Conservation (phyloP, 495 filamentous ascomycete genomes). For the Lepraria neglecta region DNA sequence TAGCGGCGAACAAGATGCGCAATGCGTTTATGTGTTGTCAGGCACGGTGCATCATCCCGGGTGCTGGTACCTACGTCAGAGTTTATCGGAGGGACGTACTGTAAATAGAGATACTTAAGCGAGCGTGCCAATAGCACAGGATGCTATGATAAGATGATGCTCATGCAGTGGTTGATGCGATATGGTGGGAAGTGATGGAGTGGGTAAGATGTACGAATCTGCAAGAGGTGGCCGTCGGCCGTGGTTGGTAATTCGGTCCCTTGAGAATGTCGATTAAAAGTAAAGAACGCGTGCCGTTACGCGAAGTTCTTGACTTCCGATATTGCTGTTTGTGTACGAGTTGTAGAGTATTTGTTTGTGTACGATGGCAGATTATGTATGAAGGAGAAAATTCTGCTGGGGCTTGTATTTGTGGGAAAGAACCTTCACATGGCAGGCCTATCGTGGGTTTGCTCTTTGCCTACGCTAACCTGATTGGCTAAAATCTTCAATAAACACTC, state of each 20-base stretch:
- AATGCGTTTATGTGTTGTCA: constrained; percentile 10
- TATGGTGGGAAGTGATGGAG: constrained; percentile 10
- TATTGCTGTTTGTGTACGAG: neutral
- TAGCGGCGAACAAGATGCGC: neutral
- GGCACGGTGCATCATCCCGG: constrained; percentile 5
- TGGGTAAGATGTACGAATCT: neutral
- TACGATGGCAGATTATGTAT: neutral
- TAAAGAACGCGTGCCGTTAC: constrained; percentile 26
- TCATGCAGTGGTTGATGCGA: neutral
- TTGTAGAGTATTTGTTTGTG: neutral
- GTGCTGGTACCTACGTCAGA: constrained; percentile 24
- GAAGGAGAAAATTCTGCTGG: neutral
- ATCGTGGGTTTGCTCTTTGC: constrained; percentile 13
- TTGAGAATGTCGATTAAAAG: constrained; percentile 19
- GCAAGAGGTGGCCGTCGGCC: constrained; percentile 1
- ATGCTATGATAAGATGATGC: constrained; percentile 8
- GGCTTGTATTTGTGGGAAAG: neutral
- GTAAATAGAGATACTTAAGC: constrained; percentile 18
- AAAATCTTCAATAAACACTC: constrained; percentile 19
- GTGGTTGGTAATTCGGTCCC: constrained; percentile 21
- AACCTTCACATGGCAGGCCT: neutral
- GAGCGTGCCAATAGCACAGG: neutral
- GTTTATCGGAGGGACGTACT: constrained; percentile 20
- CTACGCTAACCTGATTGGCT: constrained; percentile 14
- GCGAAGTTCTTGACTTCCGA: constrained; percentile 12